phyloP scores from a whole-genome alignment of 495 filamentous ascomycete species.

The Lepraria neglecta region DNA sequence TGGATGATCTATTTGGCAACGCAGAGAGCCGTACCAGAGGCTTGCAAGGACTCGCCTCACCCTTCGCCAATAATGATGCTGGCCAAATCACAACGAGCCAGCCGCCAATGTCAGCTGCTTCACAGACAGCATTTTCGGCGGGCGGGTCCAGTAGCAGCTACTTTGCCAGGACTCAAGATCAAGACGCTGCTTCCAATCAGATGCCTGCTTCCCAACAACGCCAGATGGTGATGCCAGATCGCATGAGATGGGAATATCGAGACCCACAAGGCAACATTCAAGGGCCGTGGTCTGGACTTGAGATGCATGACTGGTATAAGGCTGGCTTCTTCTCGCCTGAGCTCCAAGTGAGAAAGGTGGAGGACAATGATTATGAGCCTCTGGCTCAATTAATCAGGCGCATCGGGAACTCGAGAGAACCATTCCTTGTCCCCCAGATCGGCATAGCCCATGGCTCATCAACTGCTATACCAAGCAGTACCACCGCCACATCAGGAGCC shows the following conservation, averaged over 20 bases:
- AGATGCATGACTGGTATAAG: conserved; percentile 99
- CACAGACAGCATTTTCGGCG: conserved; percentile 23
- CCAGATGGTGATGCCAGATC: conserved; percentile 98
- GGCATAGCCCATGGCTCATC: conserved; percentile 82
- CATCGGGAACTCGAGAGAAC: conserved; percentile 95
- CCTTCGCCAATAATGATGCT: conserved; percentile 24
- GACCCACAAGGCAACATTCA: conserved; percentile 89
- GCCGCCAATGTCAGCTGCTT: conserved; percentile 19
- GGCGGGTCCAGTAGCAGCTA: conserved; percentile 22
- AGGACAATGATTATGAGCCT: conserved; percentile 91
- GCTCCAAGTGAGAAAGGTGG: conserved; percentile 84
- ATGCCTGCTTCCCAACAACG: conserved; percentile 67
- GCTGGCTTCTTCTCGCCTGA: conserved; percentile 95
- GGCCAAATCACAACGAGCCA: conserved; percentile 13
- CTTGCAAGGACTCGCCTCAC: conserved; percentile 15
- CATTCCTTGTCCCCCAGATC: conserved; percentile 94
- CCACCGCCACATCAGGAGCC: conserved; percentile 32
- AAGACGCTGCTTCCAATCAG: conserved; percentile 42
- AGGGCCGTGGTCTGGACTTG: conserved; percentile 89
- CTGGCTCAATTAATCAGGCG: conserved; percentile 91
- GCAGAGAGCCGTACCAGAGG: conserved; percentile 31
- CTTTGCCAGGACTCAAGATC: conserved; percentile 23
- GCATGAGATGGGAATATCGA: conserved; percentile 97
- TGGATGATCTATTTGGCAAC: conserved; percentile 49
- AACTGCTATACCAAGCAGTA: conserved; percentile 42